These are phyloP conservation scores for Penicillium angulare DNA, from an alignment of 495 filamentous ascomycete genomes.

Conservation along the genomic window DNA sequence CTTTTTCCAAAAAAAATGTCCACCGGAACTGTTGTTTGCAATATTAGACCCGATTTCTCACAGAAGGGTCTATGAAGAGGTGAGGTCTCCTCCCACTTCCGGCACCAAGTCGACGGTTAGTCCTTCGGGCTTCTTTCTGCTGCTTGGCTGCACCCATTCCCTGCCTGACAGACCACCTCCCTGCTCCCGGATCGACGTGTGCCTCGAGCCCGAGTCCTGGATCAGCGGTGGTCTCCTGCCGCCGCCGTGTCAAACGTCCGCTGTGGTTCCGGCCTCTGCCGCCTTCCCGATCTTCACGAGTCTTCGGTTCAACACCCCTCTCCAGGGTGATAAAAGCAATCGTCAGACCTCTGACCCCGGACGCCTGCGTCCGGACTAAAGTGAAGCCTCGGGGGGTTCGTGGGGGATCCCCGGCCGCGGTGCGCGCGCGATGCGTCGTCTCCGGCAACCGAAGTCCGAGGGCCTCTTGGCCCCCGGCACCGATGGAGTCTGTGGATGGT, in stretches of 20 bases:
- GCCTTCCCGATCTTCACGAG: no score
- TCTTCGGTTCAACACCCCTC: no score
- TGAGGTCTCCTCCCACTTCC: not conserved
- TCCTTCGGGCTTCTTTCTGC: not conserved
- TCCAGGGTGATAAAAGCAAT: no score
- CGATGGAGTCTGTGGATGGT: slow-evolving; percentile 52
- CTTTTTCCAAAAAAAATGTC: slow-evolving; percentile 2
- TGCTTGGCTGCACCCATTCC: not conserved
- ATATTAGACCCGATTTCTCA: not conserved
- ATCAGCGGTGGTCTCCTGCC: not conserved
- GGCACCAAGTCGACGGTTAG: not conserved
- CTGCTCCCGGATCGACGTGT: not conserved
- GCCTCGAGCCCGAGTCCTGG: not conserved
- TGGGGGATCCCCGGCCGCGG: no score
- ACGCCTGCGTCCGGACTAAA: no score
- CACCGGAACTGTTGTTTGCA: not conserved
- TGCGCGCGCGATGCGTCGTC: no score
- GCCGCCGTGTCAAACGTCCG: not conserved
- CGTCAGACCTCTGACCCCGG: no score
- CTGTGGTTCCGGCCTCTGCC: no score
- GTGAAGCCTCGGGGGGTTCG: no score
- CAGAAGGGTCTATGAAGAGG: slow-evolving; percentile 20
- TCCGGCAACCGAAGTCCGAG: slow-evolving; percentile 22
- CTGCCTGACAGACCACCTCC: slow-evolving; percentile 10
- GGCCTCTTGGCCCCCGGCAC: slow-evolving; percentile 17